Base-by-base conservation (phyloP, 768 basidiomycete species). In the Leccinellum albellum region DNA sequence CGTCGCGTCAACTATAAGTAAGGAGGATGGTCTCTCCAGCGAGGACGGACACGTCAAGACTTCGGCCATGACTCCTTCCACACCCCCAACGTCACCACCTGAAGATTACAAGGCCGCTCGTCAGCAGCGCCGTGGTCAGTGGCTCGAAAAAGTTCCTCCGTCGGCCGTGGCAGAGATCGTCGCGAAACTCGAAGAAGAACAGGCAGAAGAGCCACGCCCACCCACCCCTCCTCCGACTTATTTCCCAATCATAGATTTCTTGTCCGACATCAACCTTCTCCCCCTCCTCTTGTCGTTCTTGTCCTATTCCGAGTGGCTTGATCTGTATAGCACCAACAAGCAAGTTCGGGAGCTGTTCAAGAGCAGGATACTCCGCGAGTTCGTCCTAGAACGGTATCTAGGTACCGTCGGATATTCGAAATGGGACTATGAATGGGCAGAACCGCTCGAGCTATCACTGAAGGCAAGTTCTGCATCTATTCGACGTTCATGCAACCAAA, bases 241-340 rank as follows among this genome's bases (percentile, higher is more conserved):
- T 28, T 84, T 84, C 62, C 82, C 84, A 0, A 69, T 94, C 32
- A 68, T 75, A n/a, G 6, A 28, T 28, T 87, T 88, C 68, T 67
- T 93, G 35, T 64, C 78, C 7, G 71, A 83, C 47, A 75, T 81
- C 0, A 72, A 73, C 32, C 69, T 92, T 14, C 75, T 94, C 7
- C 69, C 75, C 0, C 61, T 68, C 6, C 66, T 93, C 24, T 73
- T 94, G n/a, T 64, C 69, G 4, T 86, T 81, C 64, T 64, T 92
- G 52, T 75, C 83, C n/a, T 94, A 89, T 64, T 80, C 77, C 55
- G 88, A 92, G 44, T 91, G 88, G 84, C 80, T 84, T 57, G 68
- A 77, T 12, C 71, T 92, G 15, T 82, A 82, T 37, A 75, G 79
- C 17, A 70, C 85, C 13, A 84, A 81, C 65, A 82, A 83, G 67